Percentiles rank a stretch among this genome's conserved stretches.
Conservation (phyloP, 148 eudicot genomes). For the Hydrangea macrophylla region DNA sequence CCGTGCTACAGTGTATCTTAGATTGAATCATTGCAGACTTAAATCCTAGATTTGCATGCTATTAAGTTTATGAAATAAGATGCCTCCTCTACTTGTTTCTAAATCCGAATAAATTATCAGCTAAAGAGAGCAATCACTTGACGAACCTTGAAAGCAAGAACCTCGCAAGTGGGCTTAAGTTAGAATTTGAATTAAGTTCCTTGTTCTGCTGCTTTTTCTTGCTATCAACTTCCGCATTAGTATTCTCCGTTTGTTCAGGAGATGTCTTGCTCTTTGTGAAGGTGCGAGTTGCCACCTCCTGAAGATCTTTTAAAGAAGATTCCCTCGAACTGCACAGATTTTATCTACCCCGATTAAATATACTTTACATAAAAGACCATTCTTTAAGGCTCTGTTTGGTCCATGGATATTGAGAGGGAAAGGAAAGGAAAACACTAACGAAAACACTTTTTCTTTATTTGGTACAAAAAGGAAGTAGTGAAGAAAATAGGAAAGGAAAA, state of each 20-base stretch:
- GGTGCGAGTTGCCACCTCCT: slow-evolving; percentile 61
- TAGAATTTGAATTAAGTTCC: slow-evolving; percentile 62
- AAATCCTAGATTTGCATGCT: not conserved
- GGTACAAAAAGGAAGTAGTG: too few relatives aligned
- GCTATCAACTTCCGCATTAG: slow-evolving; percentile 53
- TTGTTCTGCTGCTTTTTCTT: slow-evolving; percentile 61
- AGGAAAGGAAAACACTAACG: too few relatives aligned
- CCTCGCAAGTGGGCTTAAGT: slow-evolving; percentile 76
- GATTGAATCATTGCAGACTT: not conserved
- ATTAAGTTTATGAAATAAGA: not conserved
- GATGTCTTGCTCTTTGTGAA: slow-evolving; percentile 48
- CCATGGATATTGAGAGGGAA: too few relatives aligned
- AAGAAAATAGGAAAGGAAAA: too few relatives aligned
- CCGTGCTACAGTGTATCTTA: too few relatives aligned
- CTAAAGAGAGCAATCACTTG: not conserved
- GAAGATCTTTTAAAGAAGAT: slow-evolving; percentile 66
- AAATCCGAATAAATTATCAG: slow-evolving; percentile 4
- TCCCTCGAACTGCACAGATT: slow-evolving; percentile 64
- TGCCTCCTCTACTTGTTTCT: not conserved
- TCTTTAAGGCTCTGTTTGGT: not conserved
- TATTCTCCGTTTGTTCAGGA: slow-evolving; percentile 35
- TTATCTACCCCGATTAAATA: not conserved
- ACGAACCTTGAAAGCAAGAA: slow-evolving; percentile 88
- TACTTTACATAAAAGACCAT: not conserved
- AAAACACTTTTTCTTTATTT: too few relatives aligned